A percentile compares a stretch with the other conserved stretches of the same genome.
Evolutionary conservation across 116 monocot species (phyloP).

Genomic region (Zostera marina): DNA sequence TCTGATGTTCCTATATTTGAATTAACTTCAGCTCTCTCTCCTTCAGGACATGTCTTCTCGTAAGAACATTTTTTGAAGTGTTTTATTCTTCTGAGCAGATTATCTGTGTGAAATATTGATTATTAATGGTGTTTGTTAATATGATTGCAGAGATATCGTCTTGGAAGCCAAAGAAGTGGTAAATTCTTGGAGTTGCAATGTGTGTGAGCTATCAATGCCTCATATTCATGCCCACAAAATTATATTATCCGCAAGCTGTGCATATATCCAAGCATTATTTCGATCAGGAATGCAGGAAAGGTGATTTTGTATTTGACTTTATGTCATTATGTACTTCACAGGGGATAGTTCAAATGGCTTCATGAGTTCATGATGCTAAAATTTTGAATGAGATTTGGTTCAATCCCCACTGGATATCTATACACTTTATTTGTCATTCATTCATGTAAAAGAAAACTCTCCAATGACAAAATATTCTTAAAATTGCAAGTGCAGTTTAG

Average conservation of each 20-base stretch:
- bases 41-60: constrained; percentile 30
- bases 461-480: no score
- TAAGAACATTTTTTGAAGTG: constrained; percentile 17
- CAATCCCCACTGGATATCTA: no score
- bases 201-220: constrained; percentile 29
- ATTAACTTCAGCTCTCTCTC: constrained; percentile 30
- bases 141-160: constrained; percentile 39
- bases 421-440: no score
- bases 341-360: no score
- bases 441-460: no score
- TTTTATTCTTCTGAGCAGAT: not conserved
- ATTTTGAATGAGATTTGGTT: no score
- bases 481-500: no score
- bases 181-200: constrained; percentile 24
- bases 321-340: no score
- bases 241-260: constrained; percentile 33
- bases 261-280: constrained; percentile 58
- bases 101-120: not conserved
- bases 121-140: not conserved
- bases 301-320: constrained; percentile 9
- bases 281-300: constrained; percentile 84
- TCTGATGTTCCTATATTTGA: constrained; percentile 23
- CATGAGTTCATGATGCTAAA: no score
- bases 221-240: constrained; percentile 72
- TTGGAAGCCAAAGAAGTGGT: constrained; percentile 37